A percentile compares a stretch with the other conserved stretches of the same genome.
Conservation (phyloP, 2,329 filamentous ascomycete species). For the Aspergillus sp. region DNA sequence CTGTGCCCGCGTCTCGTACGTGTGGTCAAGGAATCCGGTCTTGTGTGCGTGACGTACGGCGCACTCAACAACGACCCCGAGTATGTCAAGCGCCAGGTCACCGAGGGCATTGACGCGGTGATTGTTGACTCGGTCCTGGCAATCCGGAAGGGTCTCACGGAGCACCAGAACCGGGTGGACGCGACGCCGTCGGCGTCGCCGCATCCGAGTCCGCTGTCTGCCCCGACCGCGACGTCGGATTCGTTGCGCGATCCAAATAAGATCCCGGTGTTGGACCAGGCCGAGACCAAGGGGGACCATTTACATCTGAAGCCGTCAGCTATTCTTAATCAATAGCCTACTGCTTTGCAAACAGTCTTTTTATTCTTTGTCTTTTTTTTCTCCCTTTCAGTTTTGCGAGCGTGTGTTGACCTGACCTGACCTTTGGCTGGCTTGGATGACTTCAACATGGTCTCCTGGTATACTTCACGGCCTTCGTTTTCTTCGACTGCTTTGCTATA, state of each 20-base stretch:
- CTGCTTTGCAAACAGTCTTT: no score
- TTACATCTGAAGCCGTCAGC: constrained; percentile 12
- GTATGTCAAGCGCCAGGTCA: constrained; percentile 82
- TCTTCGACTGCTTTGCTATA: neutral
- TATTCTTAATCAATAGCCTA: neutral
- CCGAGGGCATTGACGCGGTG: constrained; percentile 92
- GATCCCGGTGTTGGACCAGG: constrained; percentile 20
- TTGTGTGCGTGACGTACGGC: constrained; percentile 96
- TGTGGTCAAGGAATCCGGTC: constrained; percentile 86
- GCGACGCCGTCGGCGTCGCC: constrained; percentile 15
- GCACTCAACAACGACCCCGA: constrained; percentile 75
- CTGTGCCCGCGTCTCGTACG: constrained; percentile 80
- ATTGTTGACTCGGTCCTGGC: constrained; percentile 93
- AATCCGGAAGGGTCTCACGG: constrained; percentile 80
- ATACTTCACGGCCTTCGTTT: neutral
- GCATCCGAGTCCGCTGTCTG: constrained; percentile 16
- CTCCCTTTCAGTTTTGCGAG: no score
- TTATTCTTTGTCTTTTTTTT: no score
- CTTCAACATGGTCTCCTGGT: neutral
- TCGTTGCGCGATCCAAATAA: constrained; percentile 12
- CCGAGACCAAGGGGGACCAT: constrained; percentile 14
- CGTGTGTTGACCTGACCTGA: no score
- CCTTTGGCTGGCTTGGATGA: neutral
- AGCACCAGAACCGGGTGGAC: constrained; percentile 21
- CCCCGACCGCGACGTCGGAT: constrained; percentile 11